Evolutionary conservation across 768 basidiomycete species (phyloP).

Genomic region (Russula olivacea): DNA sequence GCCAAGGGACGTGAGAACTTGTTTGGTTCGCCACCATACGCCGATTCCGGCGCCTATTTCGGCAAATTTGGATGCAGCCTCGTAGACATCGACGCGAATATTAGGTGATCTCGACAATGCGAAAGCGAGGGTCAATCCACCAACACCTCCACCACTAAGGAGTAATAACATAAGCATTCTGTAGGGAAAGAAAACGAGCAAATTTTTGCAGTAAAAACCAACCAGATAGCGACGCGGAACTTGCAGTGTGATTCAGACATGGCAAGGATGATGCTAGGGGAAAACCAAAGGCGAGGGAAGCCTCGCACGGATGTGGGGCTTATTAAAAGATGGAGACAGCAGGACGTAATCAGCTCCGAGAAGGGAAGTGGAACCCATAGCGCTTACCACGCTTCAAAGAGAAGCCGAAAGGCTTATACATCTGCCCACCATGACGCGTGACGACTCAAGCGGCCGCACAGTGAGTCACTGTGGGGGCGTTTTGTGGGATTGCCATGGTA

Average conservation of each 20-base stretch:
- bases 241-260: conserved; percentile 4
- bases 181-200: conserved; percentile 16
- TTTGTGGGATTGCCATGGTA: no score
- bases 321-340: no score
- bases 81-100: conserved; percentile 33
- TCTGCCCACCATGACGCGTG: no score
- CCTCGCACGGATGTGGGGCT: no score
- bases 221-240: conserved; percentile 41
- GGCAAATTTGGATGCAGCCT: conserved; percentile 29
- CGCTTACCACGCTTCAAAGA: no score
- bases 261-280: background rate
- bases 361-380: no score
- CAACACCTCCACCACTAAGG: conserved; percentile 30
- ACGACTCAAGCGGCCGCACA: no score
- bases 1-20: conserved; percentile 28
- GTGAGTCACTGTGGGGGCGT: no score
- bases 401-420: no score
- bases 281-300: background rate
- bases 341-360: no score
- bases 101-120: conserved; percentile 29
- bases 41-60: conserved; percentile 34
- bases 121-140: conserved; percentile 30
- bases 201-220: conserved; percentile 23
- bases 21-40: conserved; percentile 35
- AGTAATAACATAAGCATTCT: background rate